Conservation (phyloP, 495 filamentous ascomycete genomes). For the Podospora australis region DNA sequence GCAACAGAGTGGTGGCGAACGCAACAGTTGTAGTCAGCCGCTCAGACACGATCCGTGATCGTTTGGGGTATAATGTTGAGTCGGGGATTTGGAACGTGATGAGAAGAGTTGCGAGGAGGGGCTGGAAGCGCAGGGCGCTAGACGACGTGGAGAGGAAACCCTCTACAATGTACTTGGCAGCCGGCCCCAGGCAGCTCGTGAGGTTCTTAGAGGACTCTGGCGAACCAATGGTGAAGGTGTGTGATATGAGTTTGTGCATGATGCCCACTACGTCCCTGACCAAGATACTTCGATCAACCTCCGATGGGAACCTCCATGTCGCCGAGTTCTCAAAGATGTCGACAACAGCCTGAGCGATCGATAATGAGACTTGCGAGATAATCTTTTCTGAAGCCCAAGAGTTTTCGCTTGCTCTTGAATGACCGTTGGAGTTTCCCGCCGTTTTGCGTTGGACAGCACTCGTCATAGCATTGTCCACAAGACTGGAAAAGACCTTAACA, state of each 20-base stretch:
- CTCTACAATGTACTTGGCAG: slow-evolving; percentile 68
- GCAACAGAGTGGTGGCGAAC: slow-evolving; percentile 62
- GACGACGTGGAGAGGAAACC: slow-evolving; percentile 64
- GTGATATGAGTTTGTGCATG: slow-evolving; percentile 65
- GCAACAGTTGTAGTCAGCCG: slow-evolving; percentile 58
- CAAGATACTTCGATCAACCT: slow-evolving; percentile 54
- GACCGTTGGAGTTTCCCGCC: slow-evolving; percentile 44
- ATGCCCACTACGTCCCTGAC: slow-evolving; percentile 51
- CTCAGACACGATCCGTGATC: slow-evolving; percentile 48
- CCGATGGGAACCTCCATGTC: slow-evolving; percentile 72
- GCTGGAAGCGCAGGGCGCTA: slow-evolving; percentile 66
- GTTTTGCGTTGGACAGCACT: slow-evolving; percentile 66
- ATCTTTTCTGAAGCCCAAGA: slow-evolving; percentile 66
- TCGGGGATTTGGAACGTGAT: slow-evolving; percentile 60
- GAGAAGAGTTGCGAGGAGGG: slow-evolving; percentile 63
- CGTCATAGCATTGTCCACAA: slow-evolving; percentile 68
- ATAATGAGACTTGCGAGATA: slow-evolving; percentile 63
- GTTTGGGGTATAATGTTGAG: slow-evolving; percentile 56
- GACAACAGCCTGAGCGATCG: slow-evolving; percentile 63
- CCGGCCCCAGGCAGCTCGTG: slow-evolving; percentile 52
- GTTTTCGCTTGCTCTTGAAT: slow-evolving; percentile 47
- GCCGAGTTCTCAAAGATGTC: slow-evolving; percentile 76
- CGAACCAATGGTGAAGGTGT: slow-evolving; percentile 67
- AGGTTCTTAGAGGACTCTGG: slow-evolving; percentile 51
- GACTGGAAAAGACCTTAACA: slow-evolving; percentile 62